Evolutionary conservation across 768 basidiomycete genomes (phyloP), one percentile per base, ranked within the genome.

Genomic region (Panaeolus cyanescens): DNA sequence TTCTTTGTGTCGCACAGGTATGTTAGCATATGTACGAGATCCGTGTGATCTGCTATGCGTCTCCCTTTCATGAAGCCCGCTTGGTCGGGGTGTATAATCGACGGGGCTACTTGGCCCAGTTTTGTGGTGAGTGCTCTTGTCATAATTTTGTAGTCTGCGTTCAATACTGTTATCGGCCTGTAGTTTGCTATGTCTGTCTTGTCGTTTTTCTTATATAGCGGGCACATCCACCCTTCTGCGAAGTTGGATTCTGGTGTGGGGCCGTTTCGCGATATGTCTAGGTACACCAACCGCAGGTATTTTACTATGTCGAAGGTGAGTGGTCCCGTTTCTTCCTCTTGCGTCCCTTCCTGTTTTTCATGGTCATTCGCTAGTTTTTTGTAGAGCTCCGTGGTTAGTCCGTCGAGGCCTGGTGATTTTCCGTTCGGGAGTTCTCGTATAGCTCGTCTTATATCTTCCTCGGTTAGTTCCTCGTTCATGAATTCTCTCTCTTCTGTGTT

Each of bases 131-230:
- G 59, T 0, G 37, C 59, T 45, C 68, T 73, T 77, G n/a, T n/a
- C n/a, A n/a, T n/a, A n/a, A n/a, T n/a, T n/a, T n/a, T n/a, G n/a
- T n/a, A n/a, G n/a, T n/a, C n/a, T n/a, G n/a, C n/a, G n/a, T n/a
- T n/a, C n/a, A n/a, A n/a, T n/a, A n/a, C n/a, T n/a, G n/a, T n/a
- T n/a, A n/a, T n/a, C n/a, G n/a, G n/a, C n/a, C n/a, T n/a, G n/a
- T n/a, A n/a, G n/a, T n/a, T n/a, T n/a, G n/a, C n/a, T n/a, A n/a
- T n/a, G n/a, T n/a, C n/a, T n/a, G n/a, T n/a, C n/a, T n/a, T n/a
- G n/a, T n/a, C 74, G 5, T 72, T 74, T 37, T 82, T 81, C 34
- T 82, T 82, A 58, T 76, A 82, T 0, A 82, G 30, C 0, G 75
- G 78, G 68, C 76, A 75, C 70, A 77, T 73, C 75, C 72, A 74